Conservation (phyloP, 805 yeast genomes). For the Ogataea kodamae region DNA sequence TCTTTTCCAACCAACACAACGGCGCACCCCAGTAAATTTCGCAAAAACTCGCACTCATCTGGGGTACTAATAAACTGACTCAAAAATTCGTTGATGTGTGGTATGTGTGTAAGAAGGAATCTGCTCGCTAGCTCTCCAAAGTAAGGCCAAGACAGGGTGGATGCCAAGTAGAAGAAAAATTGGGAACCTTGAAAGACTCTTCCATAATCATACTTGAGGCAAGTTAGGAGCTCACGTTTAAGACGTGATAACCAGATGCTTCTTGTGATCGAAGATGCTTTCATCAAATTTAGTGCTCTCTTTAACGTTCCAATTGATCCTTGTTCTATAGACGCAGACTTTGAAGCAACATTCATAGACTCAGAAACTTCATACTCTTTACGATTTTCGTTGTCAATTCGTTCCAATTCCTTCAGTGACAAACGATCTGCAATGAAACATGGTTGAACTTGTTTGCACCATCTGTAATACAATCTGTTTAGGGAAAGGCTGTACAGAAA, state of each 20-base stretch:
- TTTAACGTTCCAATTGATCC: conserved; percentile 1
- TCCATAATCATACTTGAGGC: conserved; percentile 31
- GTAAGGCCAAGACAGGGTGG: conserved; percentile 35
- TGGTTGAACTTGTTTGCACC: conserved; percentile 33
- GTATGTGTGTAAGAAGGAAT: conserved; percentile 20
- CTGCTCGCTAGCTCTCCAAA: conserved; percentile 28
- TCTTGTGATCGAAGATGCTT: conserved; percentile 13
- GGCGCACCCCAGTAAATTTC: conserved; percentile 36
- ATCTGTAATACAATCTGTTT: conserved; percentile 36
- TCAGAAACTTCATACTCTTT: conserved; percentile 22
- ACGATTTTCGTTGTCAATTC: conserved; percentile 32
- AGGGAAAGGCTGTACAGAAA: conserved; percentile 24
- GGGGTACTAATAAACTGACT: conserved; percentile 31
- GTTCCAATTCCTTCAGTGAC: conserved; percentile 30
- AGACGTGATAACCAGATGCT: conserved; percentile 20
- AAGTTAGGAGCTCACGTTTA: conserved; percentile 28
- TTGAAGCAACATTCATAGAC: conserved; percentile 5
- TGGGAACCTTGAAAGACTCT: conserved; percentile 23
- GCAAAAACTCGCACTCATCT: conserved; percentile 34
- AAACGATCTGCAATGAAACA: conserved; percentile 35
- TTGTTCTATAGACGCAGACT: conserved; percentile 1
- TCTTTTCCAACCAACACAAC: conserved; percentile 33
- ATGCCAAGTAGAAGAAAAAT: conserved; percentile 18
- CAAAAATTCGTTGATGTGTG: conserved; percentile 22
- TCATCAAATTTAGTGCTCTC: conserved; percentile 7